Evolutionary conservation across 371 early-diverging fungal genomes (phyloP).

Genomic region (Thermomucor indicae-seudaticae): DNA sequence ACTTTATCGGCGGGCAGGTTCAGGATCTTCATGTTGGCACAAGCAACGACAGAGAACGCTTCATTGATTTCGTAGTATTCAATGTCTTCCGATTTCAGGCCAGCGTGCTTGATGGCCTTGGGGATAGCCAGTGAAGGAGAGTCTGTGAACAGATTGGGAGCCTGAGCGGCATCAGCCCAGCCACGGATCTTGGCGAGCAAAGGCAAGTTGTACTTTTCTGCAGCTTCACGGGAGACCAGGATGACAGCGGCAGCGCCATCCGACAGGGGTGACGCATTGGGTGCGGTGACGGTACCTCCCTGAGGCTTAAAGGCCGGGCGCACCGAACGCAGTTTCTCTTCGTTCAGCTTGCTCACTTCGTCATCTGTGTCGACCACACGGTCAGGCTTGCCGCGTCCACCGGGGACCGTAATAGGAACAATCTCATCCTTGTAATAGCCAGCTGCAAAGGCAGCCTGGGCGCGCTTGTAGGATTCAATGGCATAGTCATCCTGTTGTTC

Average conservation of each 20-base stretch:
- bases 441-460: constrained; percentile 74
- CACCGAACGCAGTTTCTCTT: constrained; percentile 79
- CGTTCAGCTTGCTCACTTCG: constrained; percentile 66
- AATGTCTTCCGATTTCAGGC: constrained; percentile 61
- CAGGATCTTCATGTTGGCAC: constrained; percentile 86
- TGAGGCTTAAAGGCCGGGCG: constrained; percentile 86
- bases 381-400: constrained; percentile 82
- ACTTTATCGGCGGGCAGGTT: constrained; percentile 71
- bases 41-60: constrained; percentile 95
- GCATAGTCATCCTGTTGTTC: constrained; percentile 91
- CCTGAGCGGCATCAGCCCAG: constrained; percentile 75
- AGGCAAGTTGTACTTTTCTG: constrained; percentile 69
- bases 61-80: constrained; percentile 95
- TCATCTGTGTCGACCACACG: constrained; percentile 78
- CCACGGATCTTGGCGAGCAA: constrained; percentile 73
- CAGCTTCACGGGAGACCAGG: constrained; percentile 74
- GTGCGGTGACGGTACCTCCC: constrained; percentile 93
- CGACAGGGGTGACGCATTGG: constrained; percentile 90
- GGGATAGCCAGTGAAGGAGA: constrained; percentile 92
- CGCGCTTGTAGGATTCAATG: constrained; percentile 81
- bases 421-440: constrained; percentile 86
- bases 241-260: constrained; percentile 97
- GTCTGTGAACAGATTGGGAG: constrained; percentile 87
- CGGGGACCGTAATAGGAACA: constrained; percentile 79
- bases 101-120: constrained; percentile 85